Base-by-base conservation (phyloP, 148 eudicot genomes). In the Beta vulgaris region DNA sequence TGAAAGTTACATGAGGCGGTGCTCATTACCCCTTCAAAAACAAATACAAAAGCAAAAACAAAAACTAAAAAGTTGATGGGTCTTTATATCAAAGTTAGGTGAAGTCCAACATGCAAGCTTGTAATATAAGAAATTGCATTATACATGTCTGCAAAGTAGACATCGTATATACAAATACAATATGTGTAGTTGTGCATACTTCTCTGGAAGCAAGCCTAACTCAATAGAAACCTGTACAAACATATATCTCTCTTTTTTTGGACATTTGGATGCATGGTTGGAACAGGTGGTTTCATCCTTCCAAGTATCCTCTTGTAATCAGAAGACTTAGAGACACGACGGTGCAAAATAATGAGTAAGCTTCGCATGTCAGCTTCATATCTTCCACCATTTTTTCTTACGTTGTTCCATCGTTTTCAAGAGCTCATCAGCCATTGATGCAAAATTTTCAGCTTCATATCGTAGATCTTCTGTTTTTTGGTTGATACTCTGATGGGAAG, bases 381-480 rank as follows among this genome's bases (percentile, higher is more conserved):
- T 87, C 36, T 90, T 90, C 86, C 90, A 92, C 94, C 94, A 91
- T 77, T 88, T 92, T 40, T 76, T 69, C 53, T 67, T 67, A 32
- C 91, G 79, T 25, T 25, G 55, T 77, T 81, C 93, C 97, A 91
- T 90, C 2, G 76, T 84, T 79, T 83, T 88, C 37, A 84, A 92
- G 7, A 89, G 92, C 81, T 91, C 97, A 68, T 91, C 84, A 18
- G 93, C 91, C 83, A 89, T 77, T 35, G 94, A 90, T 25, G 93
- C 91, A 76, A 91, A 90, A 75, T 88, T 90, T 82, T 91, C 92
- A 26, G 97, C 97, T 72, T 84, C 94, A 75, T 72, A 74, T 21
- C 77, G 86, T 59, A 91, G 79, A 42, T 91, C 97, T 82, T 86
- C 89, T 6, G 97, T 84, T 81, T 86, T 78, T 77, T 75, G 74